phyloP scores from a whole-genome alignment of 2,329 filamentous ascomycete species.

The Exophiala sp. region DNA sequence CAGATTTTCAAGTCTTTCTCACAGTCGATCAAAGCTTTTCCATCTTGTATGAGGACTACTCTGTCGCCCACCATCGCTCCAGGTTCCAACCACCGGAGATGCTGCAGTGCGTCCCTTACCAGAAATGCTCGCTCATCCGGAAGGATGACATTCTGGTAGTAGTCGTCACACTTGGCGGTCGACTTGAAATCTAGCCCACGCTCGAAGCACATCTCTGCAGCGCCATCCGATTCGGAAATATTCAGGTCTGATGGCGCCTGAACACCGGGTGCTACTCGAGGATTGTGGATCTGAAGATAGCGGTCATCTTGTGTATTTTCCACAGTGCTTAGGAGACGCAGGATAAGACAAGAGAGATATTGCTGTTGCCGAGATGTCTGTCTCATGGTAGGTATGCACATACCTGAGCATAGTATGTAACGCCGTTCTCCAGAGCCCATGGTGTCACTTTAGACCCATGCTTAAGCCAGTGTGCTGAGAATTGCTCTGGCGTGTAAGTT shows the following conservation, averaged over 20 bases:
- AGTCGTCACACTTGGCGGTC: not conserved
- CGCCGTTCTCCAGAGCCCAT: not conserved
- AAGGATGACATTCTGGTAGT: not conserved
- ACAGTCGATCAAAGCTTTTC: not conserved
- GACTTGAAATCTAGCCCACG: not conserved
- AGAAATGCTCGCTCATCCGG: not conserved
- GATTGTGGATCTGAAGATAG: not conserved
- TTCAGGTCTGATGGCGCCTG: not conserved
- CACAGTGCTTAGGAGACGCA: not conserved
- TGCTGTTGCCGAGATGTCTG: not conserved
- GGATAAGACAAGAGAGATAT: not conserved
- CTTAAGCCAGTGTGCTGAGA: not conserved
- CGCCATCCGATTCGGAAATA: not conserved
- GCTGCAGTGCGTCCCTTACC: not conserved
- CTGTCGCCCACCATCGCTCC: not conserved
- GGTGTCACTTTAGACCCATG: not conserved
- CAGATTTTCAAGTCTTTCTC: not conserved
- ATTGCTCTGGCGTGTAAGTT: not conserved
- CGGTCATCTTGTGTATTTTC: not conserved
- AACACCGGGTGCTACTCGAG: not conserved
- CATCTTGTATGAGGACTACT: not conserved
- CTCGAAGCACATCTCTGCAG: not conserved
- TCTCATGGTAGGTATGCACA: not conserved
- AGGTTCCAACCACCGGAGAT: not conserved
- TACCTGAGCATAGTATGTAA: not conserved